A percentile compares a stretch with the other conserved stretches of the same genome.
Conservation (phyloP, 75 land plant species). For the Isoetes taiwanensis region DNA sequence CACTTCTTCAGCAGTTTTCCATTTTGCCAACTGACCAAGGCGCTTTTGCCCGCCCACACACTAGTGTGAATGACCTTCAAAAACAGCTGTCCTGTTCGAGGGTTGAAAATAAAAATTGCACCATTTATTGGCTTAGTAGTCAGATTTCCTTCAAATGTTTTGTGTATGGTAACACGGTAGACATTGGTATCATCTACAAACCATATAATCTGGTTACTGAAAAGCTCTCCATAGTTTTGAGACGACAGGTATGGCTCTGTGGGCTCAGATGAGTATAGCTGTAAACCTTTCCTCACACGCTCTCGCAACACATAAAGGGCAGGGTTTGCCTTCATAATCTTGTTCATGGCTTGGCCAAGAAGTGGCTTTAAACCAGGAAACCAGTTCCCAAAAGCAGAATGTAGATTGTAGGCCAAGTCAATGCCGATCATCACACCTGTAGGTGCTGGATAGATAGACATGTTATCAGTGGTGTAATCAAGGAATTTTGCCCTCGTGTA, state of each 20-base stretch:
- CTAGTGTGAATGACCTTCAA: constrained; percentile 6
- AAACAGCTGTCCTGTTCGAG: constrained; percentile 3
- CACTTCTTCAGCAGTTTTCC: constrained; percentile 6
- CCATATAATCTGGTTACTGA: constrained; percentile 8
- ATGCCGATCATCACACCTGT: no score
- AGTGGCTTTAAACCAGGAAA: constrained; percentile 2
- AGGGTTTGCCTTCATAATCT: constrained; percentile 9
- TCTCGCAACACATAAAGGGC: constrained; percentile 6
- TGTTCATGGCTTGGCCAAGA: constrained; percentile 3
- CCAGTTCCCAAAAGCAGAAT: constrained; percentile 6
- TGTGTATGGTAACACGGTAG: constrained; percentile 4
- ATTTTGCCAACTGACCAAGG: constrained; percentile 3
- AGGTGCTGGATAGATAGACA: constrained; percentile 5
- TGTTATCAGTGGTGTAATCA: constrained; percentile 7
- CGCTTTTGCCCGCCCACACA: constrained; percentile 6
- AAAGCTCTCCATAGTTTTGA: constrained; percentile 8
- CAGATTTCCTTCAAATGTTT: constrained; percentile 6
- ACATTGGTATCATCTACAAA: constrained; percentile 8
- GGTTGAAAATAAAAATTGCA: constrained; percentile 5
- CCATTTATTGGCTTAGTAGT: constrained; percentile 6
- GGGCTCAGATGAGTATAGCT: constrained; percentile 4
- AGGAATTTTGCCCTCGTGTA: constrained; percentile 5
- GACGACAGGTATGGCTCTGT: constrained; percentile 4
- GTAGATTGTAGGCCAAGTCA: constrained; percentile 7
- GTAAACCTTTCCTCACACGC: constrained; percentile 5